Conservation (phyloP, 2,329 filamentous ascomycete genomes). For the Ophiostoma himal-ulmi region DNA sequence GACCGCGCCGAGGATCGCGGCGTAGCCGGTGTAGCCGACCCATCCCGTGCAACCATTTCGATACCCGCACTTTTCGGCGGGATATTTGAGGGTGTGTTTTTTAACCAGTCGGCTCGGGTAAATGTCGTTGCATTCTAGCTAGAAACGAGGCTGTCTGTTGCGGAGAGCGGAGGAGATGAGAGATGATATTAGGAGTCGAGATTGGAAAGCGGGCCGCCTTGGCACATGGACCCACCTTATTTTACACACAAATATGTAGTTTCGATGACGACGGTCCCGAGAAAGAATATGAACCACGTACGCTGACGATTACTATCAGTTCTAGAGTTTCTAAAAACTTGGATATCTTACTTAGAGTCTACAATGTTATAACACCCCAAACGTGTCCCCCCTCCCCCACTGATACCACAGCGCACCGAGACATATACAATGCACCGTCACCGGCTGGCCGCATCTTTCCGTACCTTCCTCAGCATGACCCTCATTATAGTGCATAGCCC, state of each 20-base stretch:
- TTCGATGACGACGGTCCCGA: not conserved
- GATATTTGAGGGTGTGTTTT: not conserved
- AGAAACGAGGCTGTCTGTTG: not conserved
- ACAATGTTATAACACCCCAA: too few relatives aligned
- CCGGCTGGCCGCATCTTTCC: not conserved
- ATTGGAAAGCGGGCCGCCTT: constrained; percentile 2
- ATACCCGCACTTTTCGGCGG: not conserved
- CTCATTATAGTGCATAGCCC: not conserved
- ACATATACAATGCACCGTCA: not conserved
- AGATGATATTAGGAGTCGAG: not conserved
- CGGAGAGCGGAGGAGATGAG: not conserved
- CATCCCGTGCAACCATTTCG: not conserved
- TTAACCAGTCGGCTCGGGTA: not conserved
- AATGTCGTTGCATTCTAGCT: not conserved
- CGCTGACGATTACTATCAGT: not conserved
- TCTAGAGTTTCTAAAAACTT: too few relatives aligned
- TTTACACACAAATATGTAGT: not conserved
- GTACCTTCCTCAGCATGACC: not conserved
- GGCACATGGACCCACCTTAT: not conserved
- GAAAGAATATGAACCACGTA: not conserved
- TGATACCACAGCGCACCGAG: not conserved
- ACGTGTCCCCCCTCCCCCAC: too few relatives aligned
- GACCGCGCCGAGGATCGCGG: constrained; percentile 18
- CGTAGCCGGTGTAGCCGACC: constrained; percentile 25
- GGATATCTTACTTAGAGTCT: too few relatives aligned